A percentile compares a stretch with the other conserved stretches of the same genome.
These are phyloP conservation scores for Fusarium austroafricanum DNA, from an alignment of 2,329 filamentous ascomycete species.

Conservation along the genomic window DNA sequence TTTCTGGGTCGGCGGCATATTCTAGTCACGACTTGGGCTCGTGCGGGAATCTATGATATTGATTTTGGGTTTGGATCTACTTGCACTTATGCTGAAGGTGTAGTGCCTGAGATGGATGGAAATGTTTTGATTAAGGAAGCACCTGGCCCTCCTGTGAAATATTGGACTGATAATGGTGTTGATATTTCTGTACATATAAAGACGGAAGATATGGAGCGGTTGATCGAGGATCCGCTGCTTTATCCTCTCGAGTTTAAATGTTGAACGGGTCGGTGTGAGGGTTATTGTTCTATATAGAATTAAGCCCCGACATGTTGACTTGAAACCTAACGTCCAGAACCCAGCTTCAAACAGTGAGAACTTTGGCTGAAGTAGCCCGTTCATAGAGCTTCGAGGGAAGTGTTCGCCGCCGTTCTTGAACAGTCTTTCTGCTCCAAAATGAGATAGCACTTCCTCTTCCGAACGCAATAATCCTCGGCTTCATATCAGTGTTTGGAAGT, in stretches of 20 bases:
- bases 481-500: too few relatives aligned
- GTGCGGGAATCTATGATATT: conserved; percentile 42
- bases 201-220: conserved; percentile 27
- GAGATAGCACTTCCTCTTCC: too few relatives aligned
- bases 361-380: too few relatives aligned
- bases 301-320: too few relatives aligned
- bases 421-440: too few relatives aligned
- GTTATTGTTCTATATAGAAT: too few relatives aligned
- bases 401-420: too few relatives aligned
- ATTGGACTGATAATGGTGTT: conserved; percentile 42
- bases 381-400: too few relatives aligned
- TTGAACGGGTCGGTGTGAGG: too few relatives aligned
- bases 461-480: too few relatives aligned
- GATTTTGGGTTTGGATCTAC: conserved; percentile 40
- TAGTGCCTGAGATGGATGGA: conserved; percentile 41
- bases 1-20: conserved; percentile 43
- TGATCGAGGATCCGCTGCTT: conserved; percentile 34
- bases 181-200: conserved; percentile 39
- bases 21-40: conserved; percentile 44
- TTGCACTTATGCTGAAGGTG: conserved; percentile 37
- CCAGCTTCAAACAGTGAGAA: too few relatives aligned
- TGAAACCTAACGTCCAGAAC: too few relatives aligned
- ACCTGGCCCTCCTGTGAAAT: neutral
- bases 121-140: conserved; percentile 43
- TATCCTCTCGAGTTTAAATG: neutral